Conservation (phyloP, 768 basidiomycete species). For the Amanita rubescens region DNA sequence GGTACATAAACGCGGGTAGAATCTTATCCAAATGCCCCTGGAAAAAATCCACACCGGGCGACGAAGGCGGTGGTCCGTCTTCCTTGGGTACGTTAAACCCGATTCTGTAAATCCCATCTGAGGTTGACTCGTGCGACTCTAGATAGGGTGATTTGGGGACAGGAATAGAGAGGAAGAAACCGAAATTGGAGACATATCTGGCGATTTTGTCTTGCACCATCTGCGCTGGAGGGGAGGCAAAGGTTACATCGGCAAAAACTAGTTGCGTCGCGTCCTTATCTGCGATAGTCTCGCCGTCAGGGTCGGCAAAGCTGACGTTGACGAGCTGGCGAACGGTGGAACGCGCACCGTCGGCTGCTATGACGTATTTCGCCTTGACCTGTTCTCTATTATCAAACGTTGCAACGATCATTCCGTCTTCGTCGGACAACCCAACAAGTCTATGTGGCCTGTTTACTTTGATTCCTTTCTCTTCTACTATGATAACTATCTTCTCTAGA, state of each 20-base stretch:
- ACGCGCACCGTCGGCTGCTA: constrained; percentile 45
- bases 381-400: constrained; percentile 37
- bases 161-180: constrained; percentile 28
- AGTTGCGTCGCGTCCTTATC: constrained; percentile 29
- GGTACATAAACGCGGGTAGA: constrained; percentile 26
- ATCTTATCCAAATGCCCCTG: constrained; percentile 36
- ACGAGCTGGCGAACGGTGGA: constrained; percentile 37
- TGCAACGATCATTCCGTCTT: constrained; percentile 29
- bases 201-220: constrained; percentile 13
- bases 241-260: constrained; percentile 40
- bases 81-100: constrained; percentile 31
- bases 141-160: constrained; percentile 22
- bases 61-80: constrained; percentile 29
- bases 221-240: constrained; percentile 22
- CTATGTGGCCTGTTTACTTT: constrained; percentile 29
- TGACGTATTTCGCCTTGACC: constrained; percentile 37
- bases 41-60: constrained; percentile 33
- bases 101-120: constrained; percentile 30
- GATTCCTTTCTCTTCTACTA: constrained; percentile 25
- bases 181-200: constrained; percentile 20
- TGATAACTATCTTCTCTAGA: constrained; percentile 29
- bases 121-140: constrained; percentile 6
- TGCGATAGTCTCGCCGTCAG: constrained; percentile 22
- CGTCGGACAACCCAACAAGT: constrained; percentile 27
- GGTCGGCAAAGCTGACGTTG: constrained; percentile 39